Evolutionary conservation across 768 basidiomycete species (phyloP), one percentile per base, ranked within the genome.

Genomic region (Termitomyces sp.): DNA sequence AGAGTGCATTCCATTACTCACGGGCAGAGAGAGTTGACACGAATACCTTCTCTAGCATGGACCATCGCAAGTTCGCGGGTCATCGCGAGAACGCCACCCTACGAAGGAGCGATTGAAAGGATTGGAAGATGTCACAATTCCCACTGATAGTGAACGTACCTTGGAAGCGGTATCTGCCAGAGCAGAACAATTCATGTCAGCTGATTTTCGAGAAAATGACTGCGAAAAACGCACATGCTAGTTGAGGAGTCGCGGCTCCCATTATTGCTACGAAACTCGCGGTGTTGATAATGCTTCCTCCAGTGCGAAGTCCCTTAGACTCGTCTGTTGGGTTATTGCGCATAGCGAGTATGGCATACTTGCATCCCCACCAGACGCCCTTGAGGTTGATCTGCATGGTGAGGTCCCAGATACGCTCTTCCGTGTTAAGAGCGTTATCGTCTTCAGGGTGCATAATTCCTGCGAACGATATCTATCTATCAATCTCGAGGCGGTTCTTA

Each of bases 341-440:
- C 96, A 99, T 99, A 38, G 97, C 97, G 51, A 87, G 77, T 67
- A 99, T 95, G 5, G 96, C 97, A 66, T 98, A 87, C 73, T 98
- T 98, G 80, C 90, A 95, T 33, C 97, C 97, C 87, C 89, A 99
- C 97, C 96, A 98, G 58, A 98, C 97, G 51, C 97, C 97, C 74
- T 98, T 99, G 67, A 96, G 83, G 70, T 98, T 98, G 76, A 98
- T 85, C 60, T 87, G 82, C 87, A 91, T 91, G 2, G 91, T 93
- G 56, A 93, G 76, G 67, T 92, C 91, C 96, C 97, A 99, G 71
- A 98, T 93, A 50, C 80, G 83, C 73, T 99, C 97, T 68, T 96
- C 94, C 17, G 97, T 99, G 70, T 93, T 96, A 66, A 98, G 76
- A 12, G 96, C 97, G 67, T 94, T 87, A 67, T 97, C 96, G 64